phyloP scores from a whole-genome alignment of 495 filamentous ascomycete genomes.

The Platismatia glauca region DNA sequence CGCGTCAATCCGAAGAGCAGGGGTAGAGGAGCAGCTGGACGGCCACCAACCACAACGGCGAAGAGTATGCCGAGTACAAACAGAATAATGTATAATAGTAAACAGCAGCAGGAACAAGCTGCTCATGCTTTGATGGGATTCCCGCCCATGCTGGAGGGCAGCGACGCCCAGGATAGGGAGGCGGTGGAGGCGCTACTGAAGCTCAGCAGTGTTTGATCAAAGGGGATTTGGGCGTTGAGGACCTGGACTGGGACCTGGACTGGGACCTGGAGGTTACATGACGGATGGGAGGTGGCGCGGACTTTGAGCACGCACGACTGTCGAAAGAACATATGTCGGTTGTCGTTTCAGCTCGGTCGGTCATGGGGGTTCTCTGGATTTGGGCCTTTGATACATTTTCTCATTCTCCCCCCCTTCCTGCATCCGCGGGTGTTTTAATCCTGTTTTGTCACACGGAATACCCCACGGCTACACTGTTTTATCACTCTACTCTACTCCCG shows the following conservation, averaged over 20 bases:
- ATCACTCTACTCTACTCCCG: conserved; percentile 1
- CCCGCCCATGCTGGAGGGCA: conserved; percentile 10
- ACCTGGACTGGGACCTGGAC: conserved; percentile 3
- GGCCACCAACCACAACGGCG: conserved; percentile 40
- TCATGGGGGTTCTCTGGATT: neutral
- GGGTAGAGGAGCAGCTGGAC: conserved; percentile 21
- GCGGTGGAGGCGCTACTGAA: conserved; percentile 26
- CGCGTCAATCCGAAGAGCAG: conserved; percentile 20
- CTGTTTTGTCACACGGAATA: neutral
- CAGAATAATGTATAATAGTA: conserved; percentile 18
- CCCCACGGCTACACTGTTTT: neutral
- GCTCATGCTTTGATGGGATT: conserved; percentile 35
- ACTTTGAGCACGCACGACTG: conserved; percentile 22
- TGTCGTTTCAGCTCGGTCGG: conserved; percentile 25
- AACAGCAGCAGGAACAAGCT: conserved; percentile 36
- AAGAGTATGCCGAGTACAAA: conserved; percentile 30
- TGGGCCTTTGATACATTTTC: neutral
- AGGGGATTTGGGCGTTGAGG: neutral
- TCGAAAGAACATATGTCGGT: conserved; percentile 13
- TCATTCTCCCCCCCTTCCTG: neutral
- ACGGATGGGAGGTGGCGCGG: conserved; percentile 14
- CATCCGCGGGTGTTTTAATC: neutral
- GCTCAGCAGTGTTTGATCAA: conserved; percentile 17
- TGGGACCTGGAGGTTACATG: too few relatives aligned
- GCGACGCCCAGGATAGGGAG: conserved; percentile 22